These are phyloP conservation scores for Amanita rubescens DNA, from an alignment of 768 basidiomycete species.

Conservation along the genomic window DNA sequence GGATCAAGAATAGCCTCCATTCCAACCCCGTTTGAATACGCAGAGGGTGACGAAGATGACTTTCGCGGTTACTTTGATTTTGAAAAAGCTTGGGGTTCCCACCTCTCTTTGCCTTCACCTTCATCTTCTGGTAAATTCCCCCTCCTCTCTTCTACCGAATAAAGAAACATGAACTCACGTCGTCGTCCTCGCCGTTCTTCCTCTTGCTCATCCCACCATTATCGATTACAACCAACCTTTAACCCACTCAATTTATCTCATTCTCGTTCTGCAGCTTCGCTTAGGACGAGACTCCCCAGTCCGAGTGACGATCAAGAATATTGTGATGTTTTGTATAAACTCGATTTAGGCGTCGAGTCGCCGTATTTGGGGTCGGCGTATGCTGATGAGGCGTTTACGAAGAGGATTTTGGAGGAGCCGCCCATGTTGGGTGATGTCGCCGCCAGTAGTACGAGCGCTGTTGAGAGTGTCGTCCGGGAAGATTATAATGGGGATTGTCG, in stretches of 20 bases:
- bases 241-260: neutral
- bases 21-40: neutral
- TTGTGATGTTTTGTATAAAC: neutral
- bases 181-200: too few relatives aligned
- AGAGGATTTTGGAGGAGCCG: neutral
- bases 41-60: neutral
- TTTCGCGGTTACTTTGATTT: slow-evolving; percentile 7
- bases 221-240: neutral
- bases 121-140: too few relatives aligned
- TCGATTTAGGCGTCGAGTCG: slow-evolving; percentile 1
- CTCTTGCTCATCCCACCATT: slow-evolving; percentile 1
- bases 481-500: too few relatives aligned
- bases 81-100: neutral
- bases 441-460: neutral
- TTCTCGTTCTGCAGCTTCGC: neutral
- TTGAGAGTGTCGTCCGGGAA: too few relatives aligned
- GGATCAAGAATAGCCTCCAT: neutral
- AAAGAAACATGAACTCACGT: too few relatives aligned
- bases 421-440: neutral
- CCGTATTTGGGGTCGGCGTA: neutral
- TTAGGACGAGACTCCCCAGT: too few relatives aligned
- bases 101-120: too few relatives aligned
- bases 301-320: slow-evolving; percentile 1
- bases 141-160: too few relatives aligned
- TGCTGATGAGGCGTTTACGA: neutral